Evolutionary conservation across 2,329 filamentous ascomycete genomes (phyloP).

Genomic region (Coleophoma eucalyptorum): DNA sequence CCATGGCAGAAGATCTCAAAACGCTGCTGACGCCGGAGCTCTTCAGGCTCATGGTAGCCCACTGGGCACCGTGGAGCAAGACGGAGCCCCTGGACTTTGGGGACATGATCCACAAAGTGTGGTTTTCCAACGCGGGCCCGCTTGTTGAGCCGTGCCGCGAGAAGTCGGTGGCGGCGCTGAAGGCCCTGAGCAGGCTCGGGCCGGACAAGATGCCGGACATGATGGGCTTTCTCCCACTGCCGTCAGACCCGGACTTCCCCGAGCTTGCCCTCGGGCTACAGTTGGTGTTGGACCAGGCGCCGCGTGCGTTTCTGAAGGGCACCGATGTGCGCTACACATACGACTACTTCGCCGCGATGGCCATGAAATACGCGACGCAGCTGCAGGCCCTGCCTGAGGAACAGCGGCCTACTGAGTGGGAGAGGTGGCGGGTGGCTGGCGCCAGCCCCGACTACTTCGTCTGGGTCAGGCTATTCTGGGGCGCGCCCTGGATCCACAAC

Average conservation of each 20-base stretch:
- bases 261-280: slow-evolving; percentile 21
- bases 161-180: slow-evolving; percentile 48
- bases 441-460: neutral
- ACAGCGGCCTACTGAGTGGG: slow-evolving; percentile 12
- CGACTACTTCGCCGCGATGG: slow-evolving; percentile 20
- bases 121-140: too few species aligned
- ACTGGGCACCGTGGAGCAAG: neutral
- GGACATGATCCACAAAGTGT: neutral
- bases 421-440: neutral
- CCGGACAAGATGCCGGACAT: slow-evolving; percentile 20
- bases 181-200: slow-evolving; percentile 32
- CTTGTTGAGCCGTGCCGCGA: neutral
- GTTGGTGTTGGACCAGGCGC: slow-evolving; percentile 23
- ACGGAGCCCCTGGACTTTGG: neutral
- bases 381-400: slow-evolving; percentile 9
- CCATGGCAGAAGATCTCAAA: too few species aligned
- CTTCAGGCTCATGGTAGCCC: neutral
- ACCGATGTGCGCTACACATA: slow-evolving; percentile 22
- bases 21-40: neutral
- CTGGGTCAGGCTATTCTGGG: neutral
- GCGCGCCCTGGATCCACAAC: neutral
- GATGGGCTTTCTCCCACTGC: slow-evolving; percentile 16
- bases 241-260: slow-evolving; percentile 15
- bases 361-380: slow-evolving; percentile 3
- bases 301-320: slow-evolving; percentile 17